Percentiles rank a stretch among this genome's conserved stretches.
Evolutionary conservation across 768 basidiomycete genomes (phyloP).

Genomic region (Lentinula edodes): DNA sequence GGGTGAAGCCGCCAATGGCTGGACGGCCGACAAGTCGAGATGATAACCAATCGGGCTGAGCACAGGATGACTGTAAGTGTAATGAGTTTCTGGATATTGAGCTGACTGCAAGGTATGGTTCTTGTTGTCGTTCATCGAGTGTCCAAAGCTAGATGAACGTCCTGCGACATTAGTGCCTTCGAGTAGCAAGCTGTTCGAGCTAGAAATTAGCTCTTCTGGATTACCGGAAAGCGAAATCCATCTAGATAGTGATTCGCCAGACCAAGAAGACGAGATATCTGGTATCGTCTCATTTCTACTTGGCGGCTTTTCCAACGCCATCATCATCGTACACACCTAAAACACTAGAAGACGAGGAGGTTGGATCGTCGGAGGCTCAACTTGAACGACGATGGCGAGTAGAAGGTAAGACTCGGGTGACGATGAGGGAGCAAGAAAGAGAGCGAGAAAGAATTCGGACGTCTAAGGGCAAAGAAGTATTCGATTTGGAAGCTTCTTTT

Average conservation of each 20-base stretch:
- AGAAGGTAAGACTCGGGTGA: neutral
- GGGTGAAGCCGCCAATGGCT: neutral
- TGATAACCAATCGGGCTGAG: neutral
- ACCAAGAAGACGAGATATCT: slow-evolving; percentile 2
- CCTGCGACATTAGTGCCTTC: neutral
- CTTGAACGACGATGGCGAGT: neutral
- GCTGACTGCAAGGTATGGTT: neutral
- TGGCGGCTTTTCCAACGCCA: neutral
- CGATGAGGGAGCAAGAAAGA: neutral
- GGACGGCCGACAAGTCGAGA: neutral
- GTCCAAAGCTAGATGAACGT: neutral
- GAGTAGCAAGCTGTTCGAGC: neutral
- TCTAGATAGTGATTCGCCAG: slow-evolving; percentile 1
- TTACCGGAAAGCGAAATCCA: neutral
- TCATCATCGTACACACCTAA: neutral
- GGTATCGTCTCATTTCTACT: neutral
- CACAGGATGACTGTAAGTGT: neutral
- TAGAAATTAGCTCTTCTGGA: neutral
- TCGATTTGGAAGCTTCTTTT: neutral
- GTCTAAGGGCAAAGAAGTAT: neutral
- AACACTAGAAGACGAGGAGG: neutral
- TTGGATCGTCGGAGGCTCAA: neutral
- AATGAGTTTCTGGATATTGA: neutral
- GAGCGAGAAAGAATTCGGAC: neutral
- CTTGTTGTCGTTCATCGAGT: neutral